These are phyloP conservation scores for Verticillium dahliae DNA, from an alignment of 2,329 filamentous ascomycete species.

Conservation along the genomic window DNA sequence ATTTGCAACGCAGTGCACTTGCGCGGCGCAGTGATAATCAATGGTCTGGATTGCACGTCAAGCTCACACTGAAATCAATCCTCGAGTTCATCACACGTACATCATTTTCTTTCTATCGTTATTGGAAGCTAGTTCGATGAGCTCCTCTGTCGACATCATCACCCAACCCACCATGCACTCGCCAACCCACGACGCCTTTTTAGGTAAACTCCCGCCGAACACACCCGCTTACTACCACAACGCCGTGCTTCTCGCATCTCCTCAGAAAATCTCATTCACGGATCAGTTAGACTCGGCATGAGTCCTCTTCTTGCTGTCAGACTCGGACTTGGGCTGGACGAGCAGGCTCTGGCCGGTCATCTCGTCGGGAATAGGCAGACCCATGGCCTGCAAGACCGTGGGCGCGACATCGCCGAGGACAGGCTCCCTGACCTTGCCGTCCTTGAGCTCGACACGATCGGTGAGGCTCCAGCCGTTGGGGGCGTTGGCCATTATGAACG, in stretches of 20 bases:
- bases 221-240: background rate
- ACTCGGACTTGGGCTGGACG: constrained; percentile 52
- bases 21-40: too few species aligned
- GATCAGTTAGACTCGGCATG: background rate
- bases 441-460: constrained; percentile 38
- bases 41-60: background rate
- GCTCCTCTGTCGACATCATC: background rate
- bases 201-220: background rate
- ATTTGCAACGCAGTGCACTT: too few species aligned
- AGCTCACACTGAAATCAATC: background rate
- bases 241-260: background rate
- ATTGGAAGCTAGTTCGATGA: background rate
- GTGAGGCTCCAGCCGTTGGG: constrained; percentile 76
- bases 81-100: background rate
- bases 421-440: constrained; percentile 53
- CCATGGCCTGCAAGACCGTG: constrained; percentile 88
- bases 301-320: background rate
- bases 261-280: background rate
- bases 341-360: constrained; percentile 88
- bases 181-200: background rate
- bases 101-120: background rate
- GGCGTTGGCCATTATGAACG: constrained; percentile 96
- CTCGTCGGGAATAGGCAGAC: constrained; percentile 79
- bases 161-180: background rate
- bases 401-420: constrained; percentile 97